Evolutionary conservation across 208 protist species (phyloP).

Genomic region (Leishmania lainsoni): DNA sequence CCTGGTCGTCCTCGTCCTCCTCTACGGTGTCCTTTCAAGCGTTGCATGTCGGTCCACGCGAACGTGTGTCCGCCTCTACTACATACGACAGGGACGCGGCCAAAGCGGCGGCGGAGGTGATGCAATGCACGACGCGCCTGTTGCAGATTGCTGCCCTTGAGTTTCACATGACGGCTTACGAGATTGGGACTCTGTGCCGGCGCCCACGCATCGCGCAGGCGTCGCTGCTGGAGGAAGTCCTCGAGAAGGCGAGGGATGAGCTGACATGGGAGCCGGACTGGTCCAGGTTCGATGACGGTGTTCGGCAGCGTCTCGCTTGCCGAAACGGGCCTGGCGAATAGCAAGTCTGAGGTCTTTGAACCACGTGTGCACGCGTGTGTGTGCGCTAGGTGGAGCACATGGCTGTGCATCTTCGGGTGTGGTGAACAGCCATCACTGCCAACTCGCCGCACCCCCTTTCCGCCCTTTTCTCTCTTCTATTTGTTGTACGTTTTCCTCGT

Average conservation of each 20-base stretch:
- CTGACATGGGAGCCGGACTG: slow-evolving; percentile 39
- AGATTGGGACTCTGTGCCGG: slow-evolving; percentile 54
- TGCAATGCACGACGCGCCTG: slow-evolving; percentile 55
- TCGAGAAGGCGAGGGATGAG: slow-evolving; percentile 50
- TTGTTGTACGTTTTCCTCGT: neutral
- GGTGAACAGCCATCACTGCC: neutral
- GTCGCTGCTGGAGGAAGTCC: slow-evolving; percentile 52
- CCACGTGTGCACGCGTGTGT: neutral
- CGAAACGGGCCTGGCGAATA: neutral
- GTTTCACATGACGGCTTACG: slow-evolving; percentile 42
- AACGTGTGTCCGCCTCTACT: neutral
- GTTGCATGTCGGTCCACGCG: neutral
- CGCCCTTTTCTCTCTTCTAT: slow-evolving; percentile 4
- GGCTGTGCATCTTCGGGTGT: neutral
- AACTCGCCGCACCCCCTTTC: neutral
- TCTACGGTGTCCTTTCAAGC: neutral
- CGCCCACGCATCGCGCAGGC: slow-evolving; percentile 43
- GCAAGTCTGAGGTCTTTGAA: neutral
- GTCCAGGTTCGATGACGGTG: slow-evolving; percentile 29
- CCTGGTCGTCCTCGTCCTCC: slow-evolving; percentile 2
- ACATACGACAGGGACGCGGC: slow-evolving; percentile 34
- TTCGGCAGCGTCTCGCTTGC: slow-evolving; percentile 20
- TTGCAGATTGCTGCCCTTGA: slow-evolving; percentile 60
- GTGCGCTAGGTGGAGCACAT: too few relatives aligned
- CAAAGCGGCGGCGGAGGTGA: slow-evolving; percentile 44